phyloP scores from a whole-genome alignment of 495 filamentous ascomycete species.

The Annulohypoxylon moriforme region DNA sequence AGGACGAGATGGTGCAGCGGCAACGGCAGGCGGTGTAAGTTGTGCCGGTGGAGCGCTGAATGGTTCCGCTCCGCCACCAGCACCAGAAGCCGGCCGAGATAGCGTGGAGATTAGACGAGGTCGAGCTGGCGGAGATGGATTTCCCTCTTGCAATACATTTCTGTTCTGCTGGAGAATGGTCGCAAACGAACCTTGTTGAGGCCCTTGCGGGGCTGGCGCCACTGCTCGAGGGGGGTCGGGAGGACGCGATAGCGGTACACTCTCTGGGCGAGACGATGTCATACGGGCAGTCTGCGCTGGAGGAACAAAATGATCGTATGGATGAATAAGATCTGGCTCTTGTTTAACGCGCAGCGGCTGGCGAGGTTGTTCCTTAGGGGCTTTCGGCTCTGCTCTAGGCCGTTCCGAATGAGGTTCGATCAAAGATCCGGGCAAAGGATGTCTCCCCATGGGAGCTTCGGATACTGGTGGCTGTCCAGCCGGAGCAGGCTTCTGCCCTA shows the following conservation, averaged over 20 bases:
- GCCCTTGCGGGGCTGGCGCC: slow-evolving; percentile 49
- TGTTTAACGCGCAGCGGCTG: slow-evolving; percentile 57
- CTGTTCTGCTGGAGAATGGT: slow-evolving; percentile 51
- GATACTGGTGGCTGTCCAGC: slow-evolving; percentile 37
- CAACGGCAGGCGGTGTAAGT: slow-evolving; percentile 47
- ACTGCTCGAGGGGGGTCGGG: slow-evolving; percentile 54
- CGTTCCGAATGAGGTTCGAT: slow-evolving; percentile 45
- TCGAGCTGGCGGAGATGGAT: slow-evolving; percentile 47
- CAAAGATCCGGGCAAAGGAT: slow-evolving; percentile 45
- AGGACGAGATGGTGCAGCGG: slow-evolving; percentile 47
- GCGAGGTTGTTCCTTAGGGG: slow-evolving; percentile 41
- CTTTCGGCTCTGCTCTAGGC: slow-evolving; percentile 43
- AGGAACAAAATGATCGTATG: slow-evolving; percentile 49
- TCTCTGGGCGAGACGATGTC: slow-evolving; percentile 52
- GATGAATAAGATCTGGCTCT: slow-evolving; percentile 54
- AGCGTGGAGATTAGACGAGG: slow-evolving; percentile 47
- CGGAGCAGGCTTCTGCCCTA: slow-evolving; percentile 41
- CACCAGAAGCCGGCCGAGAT: slow-evolving; percentile 48
- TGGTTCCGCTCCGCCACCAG: slow-evolving; percentile 51
- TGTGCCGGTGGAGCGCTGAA: slow-evolving; percentile 51
- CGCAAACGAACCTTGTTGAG: slow-evolving; percentile 31
- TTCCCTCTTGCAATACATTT: slow-evolving; percentile 47
- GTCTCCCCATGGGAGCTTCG: slow-evolving; percentile 42
- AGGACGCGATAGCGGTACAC: slow-evolving; percentile 53
- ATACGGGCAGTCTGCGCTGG: slow-evolving; percentile 44